Conservation (phyloP, 371 early-diverging fungal species). For the Mucor indicus region DNA sequence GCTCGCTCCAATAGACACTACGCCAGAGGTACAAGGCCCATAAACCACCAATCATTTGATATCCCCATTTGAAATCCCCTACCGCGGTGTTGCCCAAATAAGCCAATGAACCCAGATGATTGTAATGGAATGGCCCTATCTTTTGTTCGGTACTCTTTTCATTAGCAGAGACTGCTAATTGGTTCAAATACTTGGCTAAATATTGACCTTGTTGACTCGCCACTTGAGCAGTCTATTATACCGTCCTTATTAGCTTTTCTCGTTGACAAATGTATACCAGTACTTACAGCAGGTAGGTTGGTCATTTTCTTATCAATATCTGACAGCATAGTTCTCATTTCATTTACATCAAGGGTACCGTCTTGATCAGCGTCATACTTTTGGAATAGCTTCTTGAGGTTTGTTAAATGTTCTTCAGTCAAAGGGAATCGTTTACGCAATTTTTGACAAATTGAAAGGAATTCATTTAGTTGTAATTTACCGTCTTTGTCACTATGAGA, state of each 20-base stretch:
- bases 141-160: slow-evolving; percentile 3
- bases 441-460: slow-evolving; percentile 7
- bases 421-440: slow-evolving; percentile 50
- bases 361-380: slow-evolving; percentile 61
- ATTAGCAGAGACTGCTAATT: slow-evolving; percentile 5
- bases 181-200: slow-evolving; percentile 58
- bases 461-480: slow-evolving; percentile 27
- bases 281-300: slow-evolving; percentile 69
- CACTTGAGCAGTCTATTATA: slow-evolving; percentile 78
- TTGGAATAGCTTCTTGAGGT: slow-evolving; percentile 48
- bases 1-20: slow-evolving; percentile 64
- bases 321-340: slow-evolving; percentile 52
- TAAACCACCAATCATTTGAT: slow-evolving; percentile 55
- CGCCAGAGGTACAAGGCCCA: slow-evolving; percentile 68
- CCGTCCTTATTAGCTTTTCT: background rate
- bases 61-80: slow-evolving; percentile 58
- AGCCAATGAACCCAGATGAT: slow-evolving; percentile 75
- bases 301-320: slow-evolving; percentile 69
- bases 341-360: slow-evolving; percentile 60
- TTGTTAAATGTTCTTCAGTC: slow-evolving; percentile 52
- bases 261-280: background rate
- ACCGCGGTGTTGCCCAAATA: slow-evolving; percentile 81
- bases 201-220: slow-evolving; percentile 84
- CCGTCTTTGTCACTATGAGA: slow-evolving; percentile 44
- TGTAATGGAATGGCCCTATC: slow-evolving; percentile 64